phyloP scores from a whole-genome alignment of 2,329 filamentous ascomycete species.

The Aspergillus proliferans region DNA sequence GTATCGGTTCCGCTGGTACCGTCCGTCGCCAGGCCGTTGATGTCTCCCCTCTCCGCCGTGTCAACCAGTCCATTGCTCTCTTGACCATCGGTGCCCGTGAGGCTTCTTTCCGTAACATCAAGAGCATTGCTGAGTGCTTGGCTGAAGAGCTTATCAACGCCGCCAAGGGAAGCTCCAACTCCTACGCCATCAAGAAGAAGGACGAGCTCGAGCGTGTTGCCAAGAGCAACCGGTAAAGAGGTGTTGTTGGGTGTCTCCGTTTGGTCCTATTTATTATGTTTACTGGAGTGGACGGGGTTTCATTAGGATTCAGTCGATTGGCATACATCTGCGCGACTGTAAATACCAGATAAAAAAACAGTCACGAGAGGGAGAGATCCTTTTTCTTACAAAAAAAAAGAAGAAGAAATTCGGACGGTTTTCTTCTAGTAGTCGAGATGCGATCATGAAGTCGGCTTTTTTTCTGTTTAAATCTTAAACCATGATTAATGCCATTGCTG shows the following conservation, averaged over 20 bases:
- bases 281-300: slow-evolving; percentile 37
- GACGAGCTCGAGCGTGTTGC: slow-evolving; percentile 99
- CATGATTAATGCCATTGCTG: background rate
- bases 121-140: slow-evolving; percentile 98
- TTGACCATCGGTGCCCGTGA: slow-evolving; percentile 98
- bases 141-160: slow-evolving; percentile 99
- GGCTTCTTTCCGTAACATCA: slow-evolving; percentile 99
- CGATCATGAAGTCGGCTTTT: slow-evolving; percentile 34
- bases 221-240: slow-evolving; percentile 98
- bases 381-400: slow-evolving; percentile 9
- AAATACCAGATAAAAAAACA: slow-evolving; percentile 28
- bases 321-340: slow-evolving; percentile 38
- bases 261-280: slow-evolving; percentile 34
- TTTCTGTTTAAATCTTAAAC: slow-evolving; percentile 12
- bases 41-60: slow-evolving; percentile 97
- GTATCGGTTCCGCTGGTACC: slow-evolving; percentile 98
- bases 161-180: slow-evolving; percentile 99
- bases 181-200: slow-evolving; percentile 99
- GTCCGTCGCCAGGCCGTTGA: slow-evolving; percentile 99
- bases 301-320: slow-evolving; percentile 36
- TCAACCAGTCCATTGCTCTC: slow-evolving; percentile 99
- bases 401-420: slow-evolving; percentile 33
- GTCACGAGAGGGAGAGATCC: slow-evolving; percentile 32
- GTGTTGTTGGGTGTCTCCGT: slow-evolving; percentile 31
- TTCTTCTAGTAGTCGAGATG: slow-evolving; percentile 39